These are phyloP conservation scores for Monosporascus ibericus DNA, from an alignment of 2,329 filamentous ascomycete species.

Conservation along the genomic window DNA sequence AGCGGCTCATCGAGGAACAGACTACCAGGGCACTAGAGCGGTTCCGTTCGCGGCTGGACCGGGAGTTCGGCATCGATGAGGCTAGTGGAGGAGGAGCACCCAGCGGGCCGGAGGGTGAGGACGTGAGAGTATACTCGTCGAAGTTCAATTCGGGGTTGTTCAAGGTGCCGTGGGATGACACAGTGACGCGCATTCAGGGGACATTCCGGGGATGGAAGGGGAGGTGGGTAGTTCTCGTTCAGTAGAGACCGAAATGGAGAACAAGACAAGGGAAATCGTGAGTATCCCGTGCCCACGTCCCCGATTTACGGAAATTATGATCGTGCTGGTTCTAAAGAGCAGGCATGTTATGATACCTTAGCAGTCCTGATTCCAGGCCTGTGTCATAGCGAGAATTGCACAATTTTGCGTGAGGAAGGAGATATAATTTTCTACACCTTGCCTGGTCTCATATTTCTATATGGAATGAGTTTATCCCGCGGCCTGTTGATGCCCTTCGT, in stretches of 20 bases:
- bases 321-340: too few relatives aligned
- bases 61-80: background rate
- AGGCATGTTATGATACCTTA: too few relatives aligned
- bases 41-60: slow-evolving; percentile 10
- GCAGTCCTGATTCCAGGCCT: too few relatives aligned
- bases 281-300: too few relatives aligned
- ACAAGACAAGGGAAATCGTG: background rate
- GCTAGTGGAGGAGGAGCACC: too few relatives aligned
- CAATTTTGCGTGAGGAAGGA: too few relatives aligned
- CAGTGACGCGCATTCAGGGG: slow-evolving; percentile 8
- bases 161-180: slow-evolving; percentile 16
- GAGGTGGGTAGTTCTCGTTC: slow-evolving; percentile 29
- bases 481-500: too few relatives aligned
- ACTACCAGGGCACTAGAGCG: slow-evolving; percentile 10
- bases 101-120: background rate
- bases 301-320: too few relatives aligned
- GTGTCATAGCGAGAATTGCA: too few relatives aligned
- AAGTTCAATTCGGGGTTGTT: slow-evolving; percentile 18
- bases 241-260: background rate
- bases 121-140: slow-evolving; percentile 12
- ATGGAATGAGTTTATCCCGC: too few relatives aligned
- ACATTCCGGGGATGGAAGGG: slow-evolving; percentile 38
- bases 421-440: too few relatives aligned
- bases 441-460: too few relatives aligned
- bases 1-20: slow-evolving; percentile 9